A percentile compares a stretch with the other conserved stretches of the same genome.
phyloP scores from a whole-genome alignment of 352 stramenopile genomes.

The Globisporangium nunn region DNA sequence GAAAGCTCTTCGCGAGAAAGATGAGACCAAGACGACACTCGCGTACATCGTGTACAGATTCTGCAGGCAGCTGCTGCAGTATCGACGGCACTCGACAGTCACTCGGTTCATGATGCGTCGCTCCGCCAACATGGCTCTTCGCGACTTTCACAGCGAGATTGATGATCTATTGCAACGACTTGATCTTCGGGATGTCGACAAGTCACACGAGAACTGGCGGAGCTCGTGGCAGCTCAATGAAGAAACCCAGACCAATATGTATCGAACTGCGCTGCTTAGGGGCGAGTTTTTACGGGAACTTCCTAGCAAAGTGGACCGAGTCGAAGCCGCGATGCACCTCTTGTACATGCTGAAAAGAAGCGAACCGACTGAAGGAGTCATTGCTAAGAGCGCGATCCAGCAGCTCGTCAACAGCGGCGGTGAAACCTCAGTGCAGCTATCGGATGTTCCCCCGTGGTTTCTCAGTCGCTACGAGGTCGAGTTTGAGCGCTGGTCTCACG shows the following conservation, averaged over 20 bases:
- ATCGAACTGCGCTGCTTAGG: neutral
- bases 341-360: neutral
- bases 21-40: neutral
- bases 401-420: neutral
- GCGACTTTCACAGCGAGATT: conserved; percentile 5
- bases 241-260: neutral
- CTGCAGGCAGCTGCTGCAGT: conserved; percentile 1
- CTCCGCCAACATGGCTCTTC: neutral
- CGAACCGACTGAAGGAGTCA: neutral
- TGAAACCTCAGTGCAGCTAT: no score
- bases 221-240: neutral
- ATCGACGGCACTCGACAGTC: neutral
- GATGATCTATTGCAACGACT: neutral
- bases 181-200: neutral
- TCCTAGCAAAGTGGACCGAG: neutral
- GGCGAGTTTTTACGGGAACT: neutral
- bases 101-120: neutral
- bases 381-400: neutral
- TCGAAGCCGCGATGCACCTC: neutral
- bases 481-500: conserved; percentile 1
- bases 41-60: conserved; percentile 3
- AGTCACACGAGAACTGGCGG: neutral
- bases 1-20: neutral
- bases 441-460: neutral
- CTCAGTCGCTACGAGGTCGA: conserved; percentile 4